Conservation (phyloP, 805 yeast species). For the Wickerhamomyces ciferrii region DNA sequence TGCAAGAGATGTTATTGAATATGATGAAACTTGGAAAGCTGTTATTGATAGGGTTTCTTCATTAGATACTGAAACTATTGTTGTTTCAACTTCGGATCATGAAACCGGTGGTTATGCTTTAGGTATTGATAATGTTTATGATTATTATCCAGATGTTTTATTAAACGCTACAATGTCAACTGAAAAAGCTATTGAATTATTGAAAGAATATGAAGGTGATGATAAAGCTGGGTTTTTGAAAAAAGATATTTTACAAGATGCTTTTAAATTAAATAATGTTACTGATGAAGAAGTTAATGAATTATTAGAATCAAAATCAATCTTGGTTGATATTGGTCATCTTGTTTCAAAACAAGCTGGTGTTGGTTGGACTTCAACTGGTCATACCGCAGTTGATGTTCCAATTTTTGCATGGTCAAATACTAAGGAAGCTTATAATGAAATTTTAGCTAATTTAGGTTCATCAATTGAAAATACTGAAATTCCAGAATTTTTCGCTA, state of each 20-base stretch:
- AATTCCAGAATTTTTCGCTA: constrained; percentile 69
- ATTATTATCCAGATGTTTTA: constrained; percentile 80
- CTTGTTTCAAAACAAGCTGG: constrained; percentile 73
- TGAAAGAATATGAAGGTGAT: constrained; percentile 29
- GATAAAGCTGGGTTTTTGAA: constrained; percentile 41
- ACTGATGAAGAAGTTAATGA: constrained; percentile 44
- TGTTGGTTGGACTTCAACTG: constrained; percentile 94
- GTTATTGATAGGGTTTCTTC: constrained; percentile 64
- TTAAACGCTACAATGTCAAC: constrained; percentile 67
- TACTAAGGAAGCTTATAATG: constrained; percentile 37
- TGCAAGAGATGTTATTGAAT: constrained; percentile 81
- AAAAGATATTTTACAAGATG: constrained; percentile 46
- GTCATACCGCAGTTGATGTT: constrained; percentile 93
- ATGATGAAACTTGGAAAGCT: constrained; percentile 72
- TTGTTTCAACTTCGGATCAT: constrained; percentile 85
- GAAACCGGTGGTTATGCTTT: constrained; percentile 90
- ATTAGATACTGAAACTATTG: constrained; percentile 70
- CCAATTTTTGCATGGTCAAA: constrained; percentile 79
- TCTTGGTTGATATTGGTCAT: constrained; percentile 47
- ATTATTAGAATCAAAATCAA: constrained; percentile 29
- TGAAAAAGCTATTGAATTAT: constrained; percentile 51
- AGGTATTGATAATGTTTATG: constrained; percentile 76
- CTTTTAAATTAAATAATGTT: constrained; percentile 56
- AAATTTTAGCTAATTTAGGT: constrained; percentile 44
- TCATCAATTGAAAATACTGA: constrained; percentile 88